A percentile compares a stretch with the other conserved stretches of the same genome.
Conservation (phyloP, 441 rosid species). For the Gossypium gossypioides region DNA sequence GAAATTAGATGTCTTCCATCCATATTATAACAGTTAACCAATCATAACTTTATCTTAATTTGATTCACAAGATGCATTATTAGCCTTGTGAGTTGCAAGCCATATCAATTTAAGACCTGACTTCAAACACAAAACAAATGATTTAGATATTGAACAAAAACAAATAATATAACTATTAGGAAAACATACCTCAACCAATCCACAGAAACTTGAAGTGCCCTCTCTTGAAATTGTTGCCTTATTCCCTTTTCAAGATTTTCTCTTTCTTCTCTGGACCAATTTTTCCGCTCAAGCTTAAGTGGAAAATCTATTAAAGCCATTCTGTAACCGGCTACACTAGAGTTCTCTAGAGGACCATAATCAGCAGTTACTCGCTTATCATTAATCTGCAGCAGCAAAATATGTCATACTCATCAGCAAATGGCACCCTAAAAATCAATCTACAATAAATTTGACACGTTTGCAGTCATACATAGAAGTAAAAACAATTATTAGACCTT, state of each 20-base stretch:
- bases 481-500: not conserved
- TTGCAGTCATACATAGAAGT: not conserved
- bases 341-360: conserved; percentile 66
- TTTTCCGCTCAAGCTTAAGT: conserved; percentile 35
- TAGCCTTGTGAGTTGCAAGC: not conserved
- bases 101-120: not conserved
- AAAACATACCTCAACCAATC: conserved; percentile 41
- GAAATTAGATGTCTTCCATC: not conserved
- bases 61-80: not conserved
- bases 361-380: conserved; percentile 38
- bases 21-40: not conserved
- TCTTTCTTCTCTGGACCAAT: conserved; percentile 61
- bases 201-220: conserved; percentile 42
- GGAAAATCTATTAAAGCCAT: conserved; percentile 48
- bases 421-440: not conserved
- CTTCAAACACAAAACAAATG: not conserved
- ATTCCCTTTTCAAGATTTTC: conserved; percentile 69
- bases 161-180: not conserved
- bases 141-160: not conserved
- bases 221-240: conserved; percentile 68
- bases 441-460: not conserved
- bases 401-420: not conserved
- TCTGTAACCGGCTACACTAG: conserved; percentile 49
- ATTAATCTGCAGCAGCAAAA: conserved; percentile 40
- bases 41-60: not conserved